Base-by-base conservation (phyloP, 495 filamentous ascomycete genomes). In the Penicillium lagena region DNA sequence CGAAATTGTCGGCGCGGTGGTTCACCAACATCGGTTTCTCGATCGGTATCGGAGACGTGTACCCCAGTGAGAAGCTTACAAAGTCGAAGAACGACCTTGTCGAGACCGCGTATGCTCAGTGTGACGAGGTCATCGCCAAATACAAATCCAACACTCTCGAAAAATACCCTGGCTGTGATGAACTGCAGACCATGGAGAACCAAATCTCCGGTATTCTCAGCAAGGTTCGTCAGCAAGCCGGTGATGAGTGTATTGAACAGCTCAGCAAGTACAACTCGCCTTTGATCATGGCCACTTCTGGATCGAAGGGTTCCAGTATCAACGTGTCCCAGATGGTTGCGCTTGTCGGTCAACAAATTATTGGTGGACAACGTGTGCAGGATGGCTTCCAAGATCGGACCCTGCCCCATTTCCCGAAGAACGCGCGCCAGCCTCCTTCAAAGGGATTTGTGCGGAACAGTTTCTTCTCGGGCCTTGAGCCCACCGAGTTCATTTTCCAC, bases 291-390 rank as follows among this genome's bases (percentile, higher is more conserved):
- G 93, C 93, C 37, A 94, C 86, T 36, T 96, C 87, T 8, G 93
- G 93, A 29, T 96, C 93, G 32, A 98, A 98, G 66, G 84, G 93
- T 56, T 95, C 89, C 2, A 85, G 84, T 58, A 95, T 97, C 75
- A 98, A 98, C 72, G 93, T 98, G 39, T 91, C 94, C 17, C 93
- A 98, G 71, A 98, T 98, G 93, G 84, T 97, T 61, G 90, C 94
- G 30, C 83, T 89, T 50, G 93, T 98, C 52, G 93, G 93, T 46
- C 93, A 98, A 63, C 93, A 98, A 56, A 96, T 96, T 75, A 97
- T 98, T 56, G 82, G 83, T 33, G 89, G 89, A 40, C 82, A 86
- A 54, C 91, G 93, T 81, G 93, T 98, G 15, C 79, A 86, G 33
- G 89, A 97, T 67, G 93, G 93, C 14, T 98, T 98, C 71, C 89